These are phyloP conservation scores for Ceratobasidium sp. DNA, from an alignment of 1,284 basidiomycete species.

Conservation along the genomic window DNA sequence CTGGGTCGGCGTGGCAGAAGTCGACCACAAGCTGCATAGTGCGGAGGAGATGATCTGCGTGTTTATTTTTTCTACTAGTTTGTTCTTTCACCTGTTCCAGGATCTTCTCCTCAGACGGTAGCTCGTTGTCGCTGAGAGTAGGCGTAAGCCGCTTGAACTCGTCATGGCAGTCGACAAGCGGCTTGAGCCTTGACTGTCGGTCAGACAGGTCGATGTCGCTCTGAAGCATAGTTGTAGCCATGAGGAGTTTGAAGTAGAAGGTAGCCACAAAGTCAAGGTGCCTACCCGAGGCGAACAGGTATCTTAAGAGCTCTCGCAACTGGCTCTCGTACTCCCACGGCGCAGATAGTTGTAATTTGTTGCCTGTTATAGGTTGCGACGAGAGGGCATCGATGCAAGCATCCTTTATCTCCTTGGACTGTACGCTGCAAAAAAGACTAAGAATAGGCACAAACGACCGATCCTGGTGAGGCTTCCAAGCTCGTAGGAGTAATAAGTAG, in stretches of 20 bases:
- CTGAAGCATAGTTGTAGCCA: neutral
- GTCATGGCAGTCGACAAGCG: neutral
- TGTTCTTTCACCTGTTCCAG: neutral
- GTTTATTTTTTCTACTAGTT: neutral
- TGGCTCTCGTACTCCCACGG: neutral
- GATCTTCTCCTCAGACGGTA: neutral
- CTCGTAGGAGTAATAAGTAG: neutral
- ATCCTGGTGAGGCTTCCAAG: neutral
- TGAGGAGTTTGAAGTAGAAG: neutral
- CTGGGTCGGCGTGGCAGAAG: neutral
- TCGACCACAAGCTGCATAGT: neutral
- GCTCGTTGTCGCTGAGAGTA: neutral
- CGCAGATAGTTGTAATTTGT: neutral
- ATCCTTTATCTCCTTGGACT: neutral
- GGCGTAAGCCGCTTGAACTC: neutral
- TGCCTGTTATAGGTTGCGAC: neutral
- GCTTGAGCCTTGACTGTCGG: neutral
- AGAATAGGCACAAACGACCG: neutral
- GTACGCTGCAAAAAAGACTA: neutral
- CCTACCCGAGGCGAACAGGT: too few species aligned
- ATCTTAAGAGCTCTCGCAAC: too few species aligned
- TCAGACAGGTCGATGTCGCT: neutral
- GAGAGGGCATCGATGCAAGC: neutral
- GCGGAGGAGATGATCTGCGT: neutral
- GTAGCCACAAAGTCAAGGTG: too few species aligned